Evolutionary conservation across 73 alveolate species (phyloP).

Genomic region (Paramecium pentaurelia): DNA sequence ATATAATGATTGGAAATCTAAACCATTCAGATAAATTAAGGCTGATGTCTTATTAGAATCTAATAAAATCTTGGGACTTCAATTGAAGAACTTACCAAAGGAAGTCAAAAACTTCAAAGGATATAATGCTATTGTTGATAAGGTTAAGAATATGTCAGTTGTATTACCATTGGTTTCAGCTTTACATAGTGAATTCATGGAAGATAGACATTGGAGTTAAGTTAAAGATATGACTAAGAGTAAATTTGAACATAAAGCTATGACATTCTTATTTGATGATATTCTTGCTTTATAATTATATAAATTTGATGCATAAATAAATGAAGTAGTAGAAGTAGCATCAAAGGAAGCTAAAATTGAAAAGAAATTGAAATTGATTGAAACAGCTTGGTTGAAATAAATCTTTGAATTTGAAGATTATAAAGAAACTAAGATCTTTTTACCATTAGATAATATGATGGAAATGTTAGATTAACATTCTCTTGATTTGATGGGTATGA

Average conservation of each 20-base stretch:
- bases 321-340: slow-evolving; percentile 98
- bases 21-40: slow-evolving; percentile 98
- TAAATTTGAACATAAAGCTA: slow-evolving; percentile 82
- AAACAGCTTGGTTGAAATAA: slow-evolving; percentile 83
- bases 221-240: slow-evolving; percentile 96
- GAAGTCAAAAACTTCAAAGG: slow-evolving; percentile 88
- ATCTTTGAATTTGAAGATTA: slow-evolving; percentile 75
- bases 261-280: slow-evolving; percentile 94
- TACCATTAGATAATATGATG: slow-evolving; percentile 83
- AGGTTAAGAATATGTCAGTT: slow-evolving; percentile 96
- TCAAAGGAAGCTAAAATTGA: slow-evolving; percentile 96
- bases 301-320: slow-evolving; percentile 90
- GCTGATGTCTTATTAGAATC: slow-evolving; percentile 96
- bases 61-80: slow-evolving; percentile 89
- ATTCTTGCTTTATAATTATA: slow-evolving; percentile 94
- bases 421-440: slow-evolving; percentile 76
- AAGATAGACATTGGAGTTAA: slow-evolving; percentile 99
- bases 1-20: slow-evolving; percentile 98
- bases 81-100: slow-evolving; percentile 89
- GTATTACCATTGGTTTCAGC: slow-evolving; percentile 94
- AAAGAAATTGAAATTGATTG: slow-evolving; percentile 85
- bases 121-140: slow-evolving; percentile 82
- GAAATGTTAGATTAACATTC: slow-evolving; percentile 91
- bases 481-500: slow-evolving; percentile 95
- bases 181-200: slow-evolving; percentile 96